Conservation (phyloP, 108 stramenopile genomes). For the Nannochloropsis salina region DNA sequence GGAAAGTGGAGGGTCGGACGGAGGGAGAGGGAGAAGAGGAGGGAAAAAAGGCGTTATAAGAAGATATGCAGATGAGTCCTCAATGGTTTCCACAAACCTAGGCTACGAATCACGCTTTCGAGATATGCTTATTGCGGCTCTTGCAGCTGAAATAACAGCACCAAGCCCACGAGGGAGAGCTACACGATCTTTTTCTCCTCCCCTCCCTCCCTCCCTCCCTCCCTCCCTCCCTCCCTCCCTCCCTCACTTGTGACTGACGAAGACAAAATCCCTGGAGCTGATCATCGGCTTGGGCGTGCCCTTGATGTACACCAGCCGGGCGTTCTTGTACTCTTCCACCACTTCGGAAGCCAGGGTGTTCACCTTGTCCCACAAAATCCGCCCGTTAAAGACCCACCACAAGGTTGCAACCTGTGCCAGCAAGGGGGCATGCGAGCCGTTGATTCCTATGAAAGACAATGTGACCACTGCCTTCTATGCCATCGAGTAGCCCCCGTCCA, state of each 20-base stretch:
- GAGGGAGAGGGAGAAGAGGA: background rate
- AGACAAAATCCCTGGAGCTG: background rate
- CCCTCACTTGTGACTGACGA: conserved; percentile 20
- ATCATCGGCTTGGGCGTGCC: background rate
- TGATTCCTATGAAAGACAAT: too few relatives aligned
- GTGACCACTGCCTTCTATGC: too few relatives aligned
- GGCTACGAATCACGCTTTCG: too few relatives aligned
- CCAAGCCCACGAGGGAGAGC: too few relatives aligned
- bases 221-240: background rate
- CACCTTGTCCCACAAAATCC: background rate
- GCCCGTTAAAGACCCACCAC: background rate
- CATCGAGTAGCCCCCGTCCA: too few relatives aligned
- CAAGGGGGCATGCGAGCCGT: too few relatives aligned
- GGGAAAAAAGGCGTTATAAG: background rate
- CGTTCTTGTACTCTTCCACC: conserved; percentile 7
- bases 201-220: background rate
- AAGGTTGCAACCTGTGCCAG: background rate
- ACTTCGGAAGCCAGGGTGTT: background rate
- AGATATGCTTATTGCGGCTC: too few relatives aligned
- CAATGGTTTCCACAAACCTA: too few relatives aligned
- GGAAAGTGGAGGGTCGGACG: background rate
- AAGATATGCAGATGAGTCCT: too few relatives aligned
- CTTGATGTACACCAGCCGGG: background rate
- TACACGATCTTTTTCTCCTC: background rate
- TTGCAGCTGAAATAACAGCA: too few relatives aligned